These are phyloP conservation scores for Aspergillus hortae DNA, from an alignment of 2,329 filamentous ascomycete species.

Conservation along the genomic window DNA sequence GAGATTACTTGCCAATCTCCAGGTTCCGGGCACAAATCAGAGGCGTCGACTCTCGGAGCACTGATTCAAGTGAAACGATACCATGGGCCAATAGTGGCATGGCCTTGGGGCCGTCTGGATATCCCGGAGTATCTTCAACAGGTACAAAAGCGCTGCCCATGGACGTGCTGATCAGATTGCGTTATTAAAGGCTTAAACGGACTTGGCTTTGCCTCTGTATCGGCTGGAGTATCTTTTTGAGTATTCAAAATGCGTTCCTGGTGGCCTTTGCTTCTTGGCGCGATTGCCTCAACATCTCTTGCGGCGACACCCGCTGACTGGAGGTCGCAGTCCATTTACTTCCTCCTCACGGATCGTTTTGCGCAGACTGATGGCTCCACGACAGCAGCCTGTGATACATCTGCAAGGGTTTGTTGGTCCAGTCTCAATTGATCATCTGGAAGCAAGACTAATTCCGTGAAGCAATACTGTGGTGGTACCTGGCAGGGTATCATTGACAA, in stretches of 20 bases:
- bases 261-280: conserved; percentile 15
- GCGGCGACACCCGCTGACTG: conserved; percentile 35
- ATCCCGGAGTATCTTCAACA: neutral
- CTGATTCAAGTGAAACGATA: neutral
- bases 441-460: neutral
- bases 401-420: conserved; percentile 12
- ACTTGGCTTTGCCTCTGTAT: neutral
- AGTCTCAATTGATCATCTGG: neutral
- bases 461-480: conserved; percentile 48
- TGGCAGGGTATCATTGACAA: conserved; percentile 47
- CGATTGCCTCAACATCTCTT: conserved; percentile 19
- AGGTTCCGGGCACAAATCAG: neutral
- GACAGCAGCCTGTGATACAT: conserved; percentile 28
- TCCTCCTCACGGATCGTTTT: conserved; percentile 46
- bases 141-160: neutral
- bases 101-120: neutral
- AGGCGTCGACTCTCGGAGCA: neutral
- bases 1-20: neutral
- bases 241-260: conserved; percentile 18
- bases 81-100: neutral
- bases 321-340: conserved; percentile 44
- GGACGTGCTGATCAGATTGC: no score
- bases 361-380: conserved; percentile 39
- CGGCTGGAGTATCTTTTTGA: neutral
- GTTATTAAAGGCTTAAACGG: no score